Evolutionary conservation across 495 filamentous ascomycete genomes (phyloP), one percentile per base, ranked within the genome.

Genomic region (Neurospora sp.): DNA sequence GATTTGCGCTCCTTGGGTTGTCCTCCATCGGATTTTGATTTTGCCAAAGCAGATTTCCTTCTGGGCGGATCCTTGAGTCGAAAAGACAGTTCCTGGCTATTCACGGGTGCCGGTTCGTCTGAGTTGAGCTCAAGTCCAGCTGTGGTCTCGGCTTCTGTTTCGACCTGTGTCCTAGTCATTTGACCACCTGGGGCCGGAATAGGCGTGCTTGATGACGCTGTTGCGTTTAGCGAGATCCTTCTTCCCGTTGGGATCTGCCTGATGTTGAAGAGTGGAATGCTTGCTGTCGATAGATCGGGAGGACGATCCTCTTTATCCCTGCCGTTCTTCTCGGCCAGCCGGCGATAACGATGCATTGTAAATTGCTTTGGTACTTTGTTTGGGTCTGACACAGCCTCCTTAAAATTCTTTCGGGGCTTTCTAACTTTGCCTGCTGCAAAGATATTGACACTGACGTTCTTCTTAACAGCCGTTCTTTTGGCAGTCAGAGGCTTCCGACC

Each of bases 321-420:
- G 8, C 72, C 72, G 14, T 62, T 8, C 10, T 75, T 54, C 69
- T 80, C 72, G 12, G 79, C 77, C 48, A 76, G 3, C 46, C 80
- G 76, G 14, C 59, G 42, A 14, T 71, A n/a, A 10, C 75, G 74
- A 31, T 46, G 38, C 12, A 73, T 76, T 7, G 8, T 37, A 35
- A 85, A 85, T 4, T 75, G 70, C 69, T 82, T 82, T 4, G 77
- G 78, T 2, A 74, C 71, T 40, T 78, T 82, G 5, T 79, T 76
- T 37, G 80, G 74, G 69, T 84, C 83, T 27, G 74, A 77, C 76
- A 84, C 81, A 9, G 40, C 72, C 16, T 81, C 79, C 39, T 37
- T 71, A 6, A 85, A 71, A 31, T 23, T 70, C 2, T 62, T 18
- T 10, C 79, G 66, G 5, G 20, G 44, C 38, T 76, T 81, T n/a